phyloP scores from a whole-genome alignment of 1,284 basidiomycete genomes.

The Ustilago trichophora region DNA sequence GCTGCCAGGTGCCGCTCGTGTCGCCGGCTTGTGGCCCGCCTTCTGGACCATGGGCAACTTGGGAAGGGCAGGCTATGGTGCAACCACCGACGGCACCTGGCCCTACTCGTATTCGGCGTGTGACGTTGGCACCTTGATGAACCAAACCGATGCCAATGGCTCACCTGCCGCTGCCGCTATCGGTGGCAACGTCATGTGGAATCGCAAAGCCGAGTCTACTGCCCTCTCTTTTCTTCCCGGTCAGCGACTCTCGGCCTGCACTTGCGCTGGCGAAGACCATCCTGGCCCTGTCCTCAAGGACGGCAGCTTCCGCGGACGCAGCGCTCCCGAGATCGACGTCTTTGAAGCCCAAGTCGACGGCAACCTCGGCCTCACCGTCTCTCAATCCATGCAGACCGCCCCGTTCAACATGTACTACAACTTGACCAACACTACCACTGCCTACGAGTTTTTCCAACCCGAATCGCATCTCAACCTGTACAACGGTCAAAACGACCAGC shows the following conservation, averaged over 20 bases:
- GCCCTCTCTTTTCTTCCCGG: conserved; percentile 74
- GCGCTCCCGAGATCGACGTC: conserved; percentile 76
- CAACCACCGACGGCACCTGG: conserved; percentile 74
- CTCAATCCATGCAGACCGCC: conserved; percentile 80
- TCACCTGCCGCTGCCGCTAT: conserved; percentile 30
- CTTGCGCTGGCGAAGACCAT: conserved; percentile 80
- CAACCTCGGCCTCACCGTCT: conserved; percentile 71
- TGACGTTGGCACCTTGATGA: conserved; percentile 59
- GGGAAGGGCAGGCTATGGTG: conserved; percentile 63
- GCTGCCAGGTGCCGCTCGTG: conserved; percentile 77
- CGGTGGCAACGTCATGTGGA: conserved; percentile 54
- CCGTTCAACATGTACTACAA: conserved; percentile 71
- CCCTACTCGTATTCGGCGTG: conserved; percentile 71
- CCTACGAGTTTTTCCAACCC: conserved; percentile 53
- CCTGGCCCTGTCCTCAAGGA: conserved; percentile 77
- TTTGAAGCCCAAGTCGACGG: conserved; percentile 72
- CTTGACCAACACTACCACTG: conserved; percentile 49
- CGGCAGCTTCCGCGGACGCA: conserved; percentile 77
- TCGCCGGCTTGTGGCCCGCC: conserved; percentile 67
- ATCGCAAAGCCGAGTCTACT: conserved; percentile 59
- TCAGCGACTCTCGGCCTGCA: conserved; percentile 76
- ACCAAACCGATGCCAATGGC: conserved; percentile 55
- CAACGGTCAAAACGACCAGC: conserved; percentile 79
- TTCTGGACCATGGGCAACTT: conserved; percentile 87
- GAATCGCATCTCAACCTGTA: conserved; percentile 69